Evolutionary conservation across 306 rosid genomes (phyloP).

Genomic region (Abrus precatorius): DNA sequence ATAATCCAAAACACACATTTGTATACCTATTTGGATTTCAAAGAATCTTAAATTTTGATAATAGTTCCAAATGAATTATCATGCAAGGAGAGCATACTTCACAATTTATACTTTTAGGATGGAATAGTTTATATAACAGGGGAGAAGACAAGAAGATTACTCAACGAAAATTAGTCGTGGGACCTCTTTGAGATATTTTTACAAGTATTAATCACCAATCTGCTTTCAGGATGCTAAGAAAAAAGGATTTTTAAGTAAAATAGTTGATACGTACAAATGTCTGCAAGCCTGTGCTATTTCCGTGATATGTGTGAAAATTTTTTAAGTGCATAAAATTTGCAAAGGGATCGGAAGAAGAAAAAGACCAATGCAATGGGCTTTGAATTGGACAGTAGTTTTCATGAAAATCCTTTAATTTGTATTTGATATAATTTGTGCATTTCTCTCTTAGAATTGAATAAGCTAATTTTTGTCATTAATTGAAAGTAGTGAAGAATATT

Average conservation of each 20-base stretch:
- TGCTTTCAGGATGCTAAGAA: neutral
- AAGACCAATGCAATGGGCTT: neutral
- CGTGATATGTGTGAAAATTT: neutral
- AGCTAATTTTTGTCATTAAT: slow-evolving; percentile 17
- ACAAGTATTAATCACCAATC: slow-evolving; percentile 25
- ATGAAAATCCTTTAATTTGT: neutral
- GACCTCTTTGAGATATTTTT: neutral
- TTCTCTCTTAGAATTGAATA: slow-evolving; percentile 11
- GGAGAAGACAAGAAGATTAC: slow-evolving; percentile 21
- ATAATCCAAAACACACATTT: slow-evolving; percentile 35
- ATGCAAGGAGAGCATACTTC: slow-evolving; percentile 6
- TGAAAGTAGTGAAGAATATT: slow-evolving; percentile 18
- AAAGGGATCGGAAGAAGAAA: neutral
- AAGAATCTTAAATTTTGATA: slow-evolving; percentile 28
- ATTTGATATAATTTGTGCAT: slow-evolving; percentile 4
- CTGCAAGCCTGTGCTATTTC: slow-evolving; percentile 12
- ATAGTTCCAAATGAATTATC: slow-evolving; percentile 5
- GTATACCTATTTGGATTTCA: slow-evolving; percentile 14
- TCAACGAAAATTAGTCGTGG: neutral
- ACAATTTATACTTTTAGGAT: slow-evolving; percentile 4
- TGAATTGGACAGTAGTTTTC: neutral
- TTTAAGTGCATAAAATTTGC: neutral
- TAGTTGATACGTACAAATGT: neutral
- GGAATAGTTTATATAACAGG: neutral
- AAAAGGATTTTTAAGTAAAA: slow-evolving; percentile 4